Evolutionary conservation across 2,329 filamentous ascomycete species (phyloP), one percentile per base, ranked within the genome.

Genomic region (Apiospora phragmitis): DNA sequence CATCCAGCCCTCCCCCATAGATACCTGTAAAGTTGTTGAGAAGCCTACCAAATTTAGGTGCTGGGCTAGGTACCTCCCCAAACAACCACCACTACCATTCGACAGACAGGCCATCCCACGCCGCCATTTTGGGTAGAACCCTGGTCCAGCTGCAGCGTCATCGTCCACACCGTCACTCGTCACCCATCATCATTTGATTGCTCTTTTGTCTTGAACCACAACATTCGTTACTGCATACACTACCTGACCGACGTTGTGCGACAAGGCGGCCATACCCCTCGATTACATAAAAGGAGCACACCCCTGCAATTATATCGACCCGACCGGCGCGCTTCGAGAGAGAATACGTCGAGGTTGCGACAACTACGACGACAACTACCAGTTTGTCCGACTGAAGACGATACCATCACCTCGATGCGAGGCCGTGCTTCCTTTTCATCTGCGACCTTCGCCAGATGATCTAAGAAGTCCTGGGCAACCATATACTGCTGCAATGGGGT

Each of bases 401-500:
- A 43, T 12, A 43, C 32, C 42, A 8, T 32, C 24, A 67, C 38
- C 38, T 67, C 38, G 24, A 67, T 67, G 65, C 65, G 38, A 42
- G 42, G 65, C 41, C 38, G 65, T 55, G 66, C 12, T 49, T 62
- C 51, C 51, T 67, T 29, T 68, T 69, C 71, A 70, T 70, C 71
- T 68, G 71, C 69, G 69, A 70, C 26, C 59, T 47, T 43, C 78
- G 79, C 81, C 85, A 84, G 83, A 87, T 88, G 85, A 85, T 69
- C 81, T 80, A 78, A 79, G 78, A 78, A 76, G 78, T 80, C 75
- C 75, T n/a, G n/a, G n/a, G n/a, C n/a, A 74, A 41, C 21, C 29
- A 65, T 77, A 35, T 32, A 59, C 76, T 74, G 76, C 82, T 82
- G 84, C 81, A 81, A 94, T 94, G 92, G 90, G 90, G 82, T 87